A percentile compares a stretch with the other conserved stretches of the same genome.
Evolutionary conservation across 768 basidiomycete species (phyloP).

Genomic region (Lactarius tabidus): DNA sequence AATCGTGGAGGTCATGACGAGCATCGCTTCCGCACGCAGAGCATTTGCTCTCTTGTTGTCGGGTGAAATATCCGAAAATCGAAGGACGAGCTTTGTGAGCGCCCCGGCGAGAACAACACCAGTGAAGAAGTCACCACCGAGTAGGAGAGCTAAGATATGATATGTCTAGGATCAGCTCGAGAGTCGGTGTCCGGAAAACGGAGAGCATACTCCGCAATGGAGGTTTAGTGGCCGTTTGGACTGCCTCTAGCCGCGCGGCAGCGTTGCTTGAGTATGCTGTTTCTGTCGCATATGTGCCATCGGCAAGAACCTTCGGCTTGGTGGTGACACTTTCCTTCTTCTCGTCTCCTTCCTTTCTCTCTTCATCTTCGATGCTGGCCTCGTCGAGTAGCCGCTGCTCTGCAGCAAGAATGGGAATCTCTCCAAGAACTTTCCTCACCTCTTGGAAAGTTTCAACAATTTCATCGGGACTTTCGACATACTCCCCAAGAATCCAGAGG

Average conservation of each 20-base stretch:
- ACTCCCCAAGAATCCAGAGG: conserved; percentile 98
- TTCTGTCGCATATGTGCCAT: conserved; percentile 98
- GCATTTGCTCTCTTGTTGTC: conserved; percentile 58
- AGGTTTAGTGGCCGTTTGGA: conserved; percentile 85
- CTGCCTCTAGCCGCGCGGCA: conserved; percentile 67
- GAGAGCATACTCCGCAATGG: conserved; percentile 67
- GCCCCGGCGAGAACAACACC: conserved; percentile 86
- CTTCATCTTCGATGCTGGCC: conserved; percentile 53
- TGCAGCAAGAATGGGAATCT: conserved; percentile 94
- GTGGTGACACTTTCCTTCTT: conserved; percentile 45
- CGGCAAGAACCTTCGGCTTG: conserved; percentile 80
- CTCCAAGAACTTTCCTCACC: conserved; percentile 82
- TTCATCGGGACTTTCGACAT: conserved; percentile 62
- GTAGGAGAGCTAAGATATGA: conserved; percentile 69
- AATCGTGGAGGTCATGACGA: conserved; percentile 96
- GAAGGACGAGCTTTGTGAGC: conserved; percentile 85
- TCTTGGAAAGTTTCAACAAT: conserved; percentile 73
- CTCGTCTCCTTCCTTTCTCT: conserved; percentile 47
- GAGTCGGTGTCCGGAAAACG: not conserved
- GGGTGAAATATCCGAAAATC: conserved; percentile 51
- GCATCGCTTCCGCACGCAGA: conserved; percentile 91
- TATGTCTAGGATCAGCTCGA: not conserved
- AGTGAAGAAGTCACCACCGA: conserved; percentile 97
- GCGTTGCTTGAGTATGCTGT: conserved; percentile 73
- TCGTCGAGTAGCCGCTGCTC: conserved; percentile 83